Conservation (phyloP, 2,329 filamentous ascomycete genomes). For the Aspergillus sp. region DNA sequence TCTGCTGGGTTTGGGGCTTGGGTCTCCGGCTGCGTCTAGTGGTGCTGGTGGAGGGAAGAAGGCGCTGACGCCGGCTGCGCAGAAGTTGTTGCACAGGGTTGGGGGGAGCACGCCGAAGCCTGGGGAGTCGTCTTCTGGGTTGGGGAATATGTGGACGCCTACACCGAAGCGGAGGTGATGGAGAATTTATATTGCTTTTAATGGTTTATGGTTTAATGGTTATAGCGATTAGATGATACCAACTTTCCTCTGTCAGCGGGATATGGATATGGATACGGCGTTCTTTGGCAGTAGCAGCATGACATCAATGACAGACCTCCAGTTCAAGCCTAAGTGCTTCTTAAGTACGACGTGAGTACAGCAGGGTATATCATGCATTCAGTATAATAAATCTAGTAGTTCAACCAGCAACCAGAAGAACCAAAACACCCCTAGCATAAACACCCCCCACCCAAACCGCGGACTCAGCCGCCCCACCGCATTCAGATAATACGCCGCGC, state of each 20-base stretch:
- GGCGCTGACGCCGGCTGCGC: constrained; percentile 35
- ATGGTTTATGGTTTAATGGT: too few species aligned
- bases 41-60: constrained; percentile 17
- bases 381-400: too few species aligned
- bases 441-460: constrained; percentile 1
- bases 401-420: constrained; percentile 10
- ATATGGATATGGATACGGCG: too few species aligned
- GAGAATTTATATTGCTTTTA: too few species aligned
- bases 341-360: too few species aligned
- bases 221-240: too few species aligned
- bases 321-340: too few species aligned
- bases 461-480: constrained; percentile 1
- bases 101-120: constrained; percentile 24
- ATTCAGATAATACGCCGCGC: constrained; percentile 46
- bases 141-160: constrained; percentile 33
- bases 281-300: too few species aligned
- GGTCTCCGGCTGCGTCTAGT: constrained; percentile 13
- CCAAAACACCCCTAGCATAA: constrained; percentile 6
- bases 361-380: too few species aligned
- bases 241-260: too few species aligned
- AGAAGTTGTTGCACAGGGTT: constrained; percentile 31
- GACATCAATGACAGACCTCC: too few species aligned
- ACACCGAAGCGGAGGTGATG: constrained; percentile 20
- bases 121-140: constrained; percentile 8
- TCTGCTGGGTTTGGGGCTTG: constrained; percentile 25